Conservation (phyloP, 495 filamentous ascomycete genomes). For the Penicillium flavigenum region DNA sequence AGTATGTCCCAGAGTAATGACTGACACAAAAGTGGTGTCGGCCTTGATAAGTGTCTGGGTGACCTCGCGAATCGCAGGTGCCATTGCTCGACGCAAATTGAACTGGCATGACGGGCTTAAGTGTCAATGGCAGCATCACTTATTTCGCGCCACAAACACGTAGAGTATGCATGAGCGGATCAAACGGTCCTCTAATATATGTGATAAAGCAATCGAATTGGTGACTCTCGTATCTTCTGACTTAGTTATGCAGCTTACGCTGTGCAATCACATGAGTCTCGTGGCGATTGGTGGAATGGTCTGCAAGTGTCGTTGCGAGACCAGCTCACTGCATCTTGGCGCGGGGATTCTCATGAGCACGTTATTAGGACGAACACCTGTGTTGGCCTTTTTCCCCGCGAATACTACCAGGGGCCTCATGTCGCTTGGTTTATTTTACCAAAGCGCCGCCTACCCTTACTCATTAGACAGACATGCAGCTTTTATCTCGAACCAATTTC, state of each 20-base stretch:
- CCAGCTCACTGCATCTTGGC: conserved; percentile 2
- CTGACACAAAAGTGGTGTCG: background rate
- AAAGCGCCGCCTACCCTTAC: background rate
- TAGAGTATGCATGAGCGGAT: conserved; percentile 6
- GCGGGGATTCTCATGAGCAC: background rate
- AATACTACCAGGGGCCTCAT: background rate
- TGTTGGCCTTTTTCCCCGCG: background rate
- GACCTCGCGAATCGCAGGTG: conserved; percentile 7
- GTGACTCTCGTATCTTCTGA: conserved; percentile 1
- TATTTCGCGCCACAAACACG: conserved; percentile 1
- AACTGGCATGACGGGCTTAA: conserved; percentile 2
- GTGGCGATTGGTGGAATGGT: conserved; percentile 1
- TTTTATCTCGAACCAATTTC: background rate
- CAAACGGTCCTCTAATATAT: background rate
- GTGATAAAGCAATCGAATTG: conserved; percentile 1
- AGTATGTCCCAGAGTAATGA: background rate
- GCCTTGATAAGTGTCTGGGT: background rate
- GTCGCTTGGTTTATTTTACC: background rate
- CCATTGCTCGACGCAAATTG: conserved; percentile 1
- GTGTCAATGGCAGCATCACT: background rate
- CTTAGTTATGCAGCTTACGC: conserved; percentile 11
- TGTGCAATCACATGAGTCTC: background rate
- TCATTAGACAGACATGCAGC: background rate
- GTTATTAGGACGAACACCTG: background rate
- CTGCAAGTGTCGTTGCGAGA: background rate